These are phyloP conservation scores for Exserohilum rostratum DNA, from an alignment of 2,329 filamentous ascomycete genomes.

Conservation along the genomic window DNA sequence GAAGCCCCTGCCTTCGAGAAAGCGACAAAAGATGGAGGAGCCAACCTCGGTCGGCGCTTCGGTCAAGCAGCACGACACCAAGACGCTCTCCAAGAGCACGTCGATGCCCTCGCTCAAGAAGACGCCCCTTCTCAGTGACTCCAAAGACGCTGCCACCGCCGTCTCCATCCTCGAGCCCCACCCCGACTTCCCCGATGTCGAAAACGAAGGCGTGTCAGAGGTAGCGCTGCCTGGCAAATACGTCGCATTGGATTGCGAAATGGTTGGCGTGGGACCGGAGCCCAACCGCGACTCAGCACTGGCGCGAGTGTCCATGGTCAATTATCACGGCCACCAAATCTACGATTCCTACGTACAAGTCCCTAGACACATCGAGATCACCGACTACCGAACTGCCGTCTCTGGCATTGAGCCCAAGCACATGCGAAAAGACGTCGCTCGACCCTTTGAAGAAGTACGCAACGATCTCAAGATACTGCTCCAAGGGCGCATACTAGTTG, in stretches of 20 bases:
- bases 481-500: conserved; percentile 74
- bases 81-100: conserved; percentile 47
- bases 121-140: conserved; percentile 57
- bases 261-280: conserved; percentile 81
- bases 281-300: conserved; percentile 74
- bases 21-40: conserved; percentile 49
- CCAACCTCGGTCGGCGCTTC: conserved; percentile 42
- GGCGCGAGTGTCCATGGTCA: conserved; percentile 86
- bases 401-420: conserved; percentile 80
- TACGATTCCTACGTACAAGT: conserved; percentile 93
- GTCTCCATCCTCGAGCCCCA: conserved; percentile 57
- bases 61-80: conserved; percentile 49
- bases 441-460: conserved; percentile 77
- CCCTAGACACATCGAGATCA: conserved; percentile 69
- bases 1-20: conserved; percentile 32
- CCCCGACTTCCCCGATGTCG: conserved; percentile 48
- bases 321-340: conserved; percentile 89
- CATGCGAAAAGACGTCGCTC: conserved; percentile 61
- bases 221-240: conserved; percentile 83
- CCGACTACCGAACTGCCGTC: conserved; percentile 87
- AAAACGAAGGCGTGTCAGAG: conserved; percentile 53
- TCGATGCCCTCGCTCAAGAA: conserved; percentile 44
- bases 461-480: conserved; percentile 71
- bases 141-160: conserved; percentile 62
- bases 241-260: conserved; percentile 93